Conservation (phyloP, 768 basidiomycete genomes). For the Mycena capillaripes region DNA sequence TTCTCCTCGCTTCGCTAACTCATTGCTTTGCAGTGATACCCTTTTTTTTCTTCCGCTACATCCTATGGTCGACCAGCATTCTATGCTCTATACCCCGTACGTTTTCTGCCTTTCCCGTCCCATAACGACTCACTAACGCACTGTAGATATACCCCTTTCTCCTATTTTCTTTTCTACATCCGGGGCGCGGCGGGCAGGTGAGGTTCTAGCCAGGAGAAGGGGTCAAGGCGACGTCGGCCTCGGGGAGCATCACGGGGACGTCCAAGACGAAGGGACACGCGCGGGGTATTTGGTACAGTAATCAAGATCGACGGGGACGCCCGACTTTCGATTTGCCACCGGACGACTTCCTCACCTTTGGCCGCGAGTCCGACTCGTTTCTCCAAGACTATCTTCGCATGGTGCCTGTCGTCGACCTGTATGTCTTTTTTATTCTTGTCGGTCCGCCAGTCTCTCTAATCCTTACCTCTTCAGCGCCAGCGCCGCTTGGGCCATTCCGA, state of each 20-base stretch:
- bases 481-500: too few species aligned
- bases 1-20: too few species aligned
- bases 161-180: not conserved
- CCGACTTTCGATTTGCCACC: not conserved
- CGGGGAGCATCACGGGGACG: not conserved
- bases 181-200: too few species aligned
- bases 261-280: not conserved
- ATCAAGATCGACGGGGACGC: conserved; percentile 21
- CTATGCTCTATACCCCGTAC: not conserved
- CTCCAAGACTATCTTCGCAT: too few species aligned
- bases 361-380: not conserved
- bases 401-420: too few species aligned
- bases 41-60: too few species aligned
- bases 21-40: too few species aligned
- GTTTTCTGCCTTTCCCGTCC: not conserved
- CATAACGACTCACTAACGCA: not conserved
- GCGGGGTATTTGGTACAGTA: not conserved
- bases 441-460: too few species aligned
- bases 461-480: too few species aligned
- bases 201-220: conserved; percentile 2
- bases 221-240: not conserved
- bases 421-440: too few species aligned
- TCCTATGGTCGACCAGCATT: too few species aligned
- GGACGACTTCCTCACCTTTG: conserved; percentile 3
- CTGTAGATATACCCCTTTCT: not conserved